phyloP scores from a whole-genome alignment of 2,329 filamentous ascomycete genomes.

The Ophiostoma piceae region DNA sequence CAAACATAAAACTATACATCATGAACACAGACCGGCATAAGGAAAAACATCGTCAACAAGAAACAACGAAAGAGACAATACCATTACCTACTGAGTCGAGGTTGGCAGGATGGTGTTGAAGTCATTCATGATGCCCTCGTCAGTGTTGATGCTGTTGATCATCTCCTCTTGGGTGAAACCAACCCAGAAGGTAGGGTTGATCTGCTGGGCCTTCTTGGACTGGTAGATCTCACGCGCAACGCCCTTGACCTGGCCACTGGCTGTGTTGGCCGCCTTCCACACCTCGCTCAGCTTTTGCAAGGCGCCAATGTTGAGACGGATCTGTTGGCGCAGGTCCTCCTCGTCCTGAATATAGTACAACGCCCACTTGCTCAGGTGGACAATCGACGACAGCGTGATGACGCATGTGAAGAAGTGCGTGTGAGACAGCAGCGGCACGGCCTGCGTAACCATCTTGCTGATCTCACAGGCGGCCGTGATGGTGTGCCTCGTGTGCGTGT shows the following conservation, averaged over 20 bases:
- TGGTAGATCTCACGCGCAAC: slow-evolving; percentile 73
- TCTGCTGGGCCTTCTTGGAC: slow-evolving; percentile 52
- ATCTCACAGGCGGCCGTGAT: slow-evolving; percentile 74
- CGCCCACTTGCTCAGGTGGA: slow-evolving; percentile 75
- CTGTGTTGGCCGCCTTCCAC: slow-evolving; percentile 67
- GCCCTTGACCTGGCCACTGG: slow-evolving; percentile 66
- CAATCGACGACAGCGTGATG: slow-evolving; percentile 70
- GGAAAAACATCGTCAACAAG: not conserved
- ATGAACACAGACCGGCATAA: not conserved
- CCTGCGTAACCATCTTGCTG: slow-evolving; percentile 67
- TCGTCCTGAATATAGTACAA: slow-evolving; percentile 58
- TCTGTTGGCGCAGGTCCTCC: slow-evolving; percentile 65
- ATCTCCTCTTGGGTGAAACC: slow-evolving; percentile 52
- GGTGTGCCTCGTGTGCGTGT: slow-evolving; percentile 71
- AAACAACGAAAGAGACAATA: not conserved
- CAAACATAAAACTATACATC: slow-evolving; percentile 7
- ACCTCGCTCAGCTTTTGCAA: slow-evolving; percentile 63
- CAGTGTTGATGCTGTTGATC: slow-evolving; percentile 50
- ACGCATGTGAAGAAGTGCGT: slow-evolving; percentile 82
- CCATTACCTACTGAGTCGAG: slow-evolving; percentile 26
- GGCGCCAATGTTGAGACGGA: slow-evolving; percentile 72
- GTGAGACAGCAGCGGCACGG: slow-evolving; percentile 65
- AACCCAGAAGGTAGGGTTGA: slow-evolving; percentile 50
- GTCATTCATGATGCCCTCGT: slow-evolving; percentile 56
- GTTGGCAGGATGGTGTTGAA: slow-evolving; percentile 42